Conservation (phyloP, 208 protist genomes). For the Vickermania spadyakhi region DNA sequence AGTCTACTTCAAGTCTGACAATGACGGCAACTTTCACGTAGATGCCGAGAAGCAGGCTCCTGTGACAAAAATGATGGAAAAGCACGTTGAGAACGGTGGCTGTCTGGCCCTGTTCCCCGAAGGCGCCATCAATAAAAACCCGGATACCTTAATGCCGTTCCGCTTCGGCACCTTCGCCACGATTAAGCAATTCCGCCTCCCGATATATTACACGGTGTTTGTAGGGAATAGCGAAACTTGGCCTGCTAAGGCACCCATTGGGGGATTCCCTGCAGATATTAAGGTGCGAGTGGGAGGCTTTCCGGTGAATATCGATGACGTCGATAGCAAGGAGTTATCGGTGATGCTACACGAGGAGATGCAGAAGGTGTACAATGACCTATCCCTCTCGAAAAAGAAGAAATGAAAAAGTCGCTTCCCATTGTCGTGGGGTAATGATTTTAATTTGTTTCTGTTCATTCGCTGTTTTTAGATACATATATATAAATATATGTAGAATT, state of each 20-base stretch:
- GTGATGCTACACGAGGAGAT: background rate
- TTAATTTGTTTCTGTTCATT: background rate
- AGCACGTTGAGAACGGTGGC: conserved; percentile 24
- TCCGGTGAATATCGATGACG: conserved; percentile 21
- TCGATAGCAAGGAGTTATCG: background rate
- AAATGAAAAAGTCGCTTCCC: background rate
- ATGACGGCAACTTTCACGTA: conserved; percentile 39
- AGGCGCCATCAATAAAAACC: conserved; percentile 45
- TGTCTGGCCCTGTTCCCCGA: conserved; percentile 47
- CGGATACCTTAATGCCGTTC: conserved; percentile 29
- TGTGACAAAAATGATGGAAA: conserved; percentile 21
- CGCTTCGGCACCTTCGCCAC: conserved; percentile 48
- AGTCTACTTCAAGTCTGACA: conserved; percentile 54
- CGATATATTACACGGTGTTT: conserved; percentile 35
- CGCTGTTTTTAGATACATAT: no score
- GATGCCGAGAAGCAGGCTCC: conserved; percentile 44
- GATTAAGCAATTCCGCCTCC: conserved; percentile 33
- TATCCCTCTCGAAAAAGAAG: background rate
- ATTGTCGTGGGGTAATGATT: background rate
- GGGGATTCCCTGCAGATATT: conserved; percentile 39
- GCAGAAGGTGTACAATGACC: background rate
- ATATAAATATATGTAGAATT: no score
- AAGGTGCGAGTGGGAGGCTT: conserved; percentile 21
- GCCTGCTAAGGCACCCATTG: conserved; percentile 18
- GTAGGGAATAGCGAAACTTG: conserved; percentile 42